phyloP scores from a whole-genome alignment of 805 yeast species.

The Candida piceae region DNA sequence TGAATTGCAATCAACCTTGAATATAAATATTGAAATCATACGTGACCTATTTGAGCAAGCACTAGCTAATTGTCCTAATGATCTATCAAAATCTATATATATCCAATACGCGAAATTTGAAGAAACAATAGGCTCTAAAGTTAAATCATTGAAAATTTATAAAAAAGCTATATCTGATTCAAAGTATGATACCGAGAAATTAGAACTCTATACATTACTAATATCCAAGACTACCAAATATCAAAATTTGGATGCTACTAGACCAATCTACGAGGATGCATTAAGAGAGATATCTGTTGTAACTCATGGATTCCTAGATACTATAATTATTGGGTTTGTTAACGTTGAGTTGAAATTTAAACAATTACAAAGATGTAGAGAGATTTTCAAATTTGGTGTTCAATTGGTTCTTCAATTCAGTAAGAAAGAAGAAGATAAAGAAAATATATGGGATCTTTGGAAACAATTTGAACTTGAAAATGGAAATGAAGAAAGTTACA shows the following conservation, averaged over 20 bases:
- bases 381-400: slow-evolving; percentile 52
- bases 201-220: slow-evolving; percentile 40
- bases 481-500: slow-evolving; percentile 70
- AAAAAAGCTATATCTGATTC: slow-evolving; percentile 34
- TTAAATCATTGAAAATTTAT: slow-evolving; percentile 46
- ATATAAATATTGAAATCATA: slow-evolving; percentile 45
- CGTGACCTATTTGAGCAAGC: slow-evolving; percentile 75
- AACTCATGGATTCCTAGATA: slow-evolving; percentile 25
- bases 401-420: slow-evolving; percentile 33
- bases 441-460: slow-evolving; percentile 62
- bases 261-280: slow-evolving; percentile 50
- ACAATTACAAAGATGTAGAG: slow-evolving; percentile 59
- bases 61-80: slow-evolving; percentile 44
- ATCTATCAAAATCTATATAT: slow-evolving; percentile 44
- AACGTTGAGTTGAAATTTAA: slow-evolving; percentile 47
- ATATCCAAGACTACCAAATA: slow-evolving; percentile 36
- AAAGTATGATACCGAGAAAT: slow-evolving; percentile 25
- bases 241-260: slow-evolving; percentile 38
- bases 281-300: slow-evolving; percentile 29
- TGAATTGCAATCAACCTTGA: slow-evolving; percentile 23
- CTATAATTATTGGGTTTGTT: slow-evolving; percentile 51
- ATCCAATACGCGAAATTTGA: slow-evolving; percentile 61
- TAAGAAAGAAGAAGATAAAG: slow-evolving; percentile 22
- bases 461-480: slow-evolving; percentile 62
- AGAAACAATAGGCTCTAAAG: slow-evolving; percentile 43